Conservation (phyloP, 495 filamentous ascomycete genomes). For the Trichoderma erinaceum region DNA sequence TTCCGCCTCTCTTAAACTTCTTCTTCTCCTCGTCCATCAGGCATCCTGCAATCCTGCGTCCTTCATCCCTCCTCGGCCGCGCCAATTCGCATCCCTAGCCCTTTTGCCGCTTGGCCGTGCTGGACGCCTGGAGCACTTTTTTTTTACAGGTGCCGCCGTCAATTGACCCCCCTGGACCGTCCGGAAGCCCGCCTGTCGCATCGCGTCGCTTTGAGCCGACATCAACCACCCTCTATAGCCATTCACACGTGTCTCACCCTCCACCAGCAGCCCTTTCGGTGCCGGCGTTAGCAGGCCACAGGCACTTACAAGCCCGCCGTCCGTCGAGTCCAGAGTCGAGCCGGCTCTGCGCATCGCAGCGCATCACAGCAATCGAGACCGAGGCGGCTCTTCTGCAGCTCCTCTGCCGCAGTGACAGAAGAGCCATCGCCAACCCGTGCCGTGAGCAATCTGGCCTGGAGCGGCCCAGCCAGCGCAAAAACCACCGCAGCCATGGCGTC, state of each 20-base stretch:
- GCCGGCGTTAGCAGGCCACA: neutral
- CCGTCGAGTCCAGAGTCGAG: neutral
- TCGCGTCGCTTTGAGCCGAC: slow-evolving; percentile 13
- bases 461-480: neutral
- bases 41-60: neutral
- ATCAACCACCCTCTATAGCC: slow-evolving; percentile 6
- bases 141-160: slow-evolving; percentile 4
- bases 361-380: neutral
- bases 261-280: slow-evolving; percentile 4
- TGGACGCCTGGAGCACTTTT: neutral
- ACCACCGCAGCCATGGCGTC: neutral
- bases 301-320: neutral
- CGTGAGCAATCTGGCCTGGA: neutral
- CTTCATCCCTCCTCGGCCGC: neutral
- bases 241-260: slow-evolving; percentile 7
- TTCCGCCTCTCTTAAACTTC: neutral
- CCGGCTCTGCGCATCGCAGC: neutral
- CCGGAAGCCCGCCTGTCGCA: slow-evolving; percentile 9
- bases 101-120: neutral
- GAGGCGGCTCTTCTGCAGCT: neutral
- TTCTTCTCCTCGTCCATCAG: slow-evolving; percentile 1
- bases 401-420: neutral
- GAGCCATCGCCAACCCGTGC: neutral
- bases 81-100: neutral
- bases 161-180: slow-evolving; percentile 11